These are phyloP conservation scores for Sapria himalayana DNA, from an alignment of 345 rosid genomes.

Conservation along the genomic window DNA sequence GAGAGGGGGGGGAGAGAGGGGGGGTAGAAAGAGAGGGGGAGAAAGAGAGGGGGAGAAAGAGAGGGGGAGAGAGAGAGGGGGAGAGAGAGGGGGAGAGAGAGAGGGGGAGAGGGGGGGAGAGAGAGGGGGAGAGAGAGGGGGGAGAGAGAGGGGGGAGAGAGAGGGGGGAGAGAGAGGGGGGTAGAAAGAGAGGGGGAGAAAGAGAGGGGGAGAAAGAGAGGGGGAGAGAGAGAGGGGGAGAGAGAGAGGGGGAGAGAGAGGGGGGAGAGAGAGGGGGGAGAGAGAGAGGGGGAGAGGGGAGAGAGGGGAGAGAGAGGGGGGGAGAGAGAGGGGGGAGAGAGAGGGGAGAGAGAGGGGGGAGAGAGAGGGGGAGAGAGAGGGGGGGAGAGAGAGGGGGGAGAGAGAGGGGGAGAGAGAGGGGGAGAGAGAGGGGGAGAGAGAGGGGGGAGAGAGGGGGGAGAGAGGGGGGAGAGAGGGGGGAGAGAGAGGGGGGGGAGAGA, in stretches of 20 bases:
- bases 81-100: too few species aligned
- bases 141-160: neutral
- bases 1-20: too few species aligned
- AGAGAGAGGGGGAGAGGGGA: neutral
- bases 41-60: too few species aligned
- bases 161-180: conserved; percentile 4
- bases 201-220: neutral
- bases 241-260: neutral
- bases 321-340: neutral
- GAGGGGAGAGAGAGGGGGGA: neutral
- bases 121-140: neutral
- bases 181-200: conserved; percentile 1
- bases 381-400: neutral
- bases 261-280: neutral
- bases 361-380: neutral
- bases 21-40: too few species aligned
- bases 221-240: neutral
- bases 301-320: neutral
- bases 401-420: too few species aligned
- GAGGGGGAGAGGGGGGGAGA: neutral
- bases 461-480: too few species aligned
- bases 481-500: too few species aligned
- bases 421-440: too few species aligned
- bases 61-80: too few species aligned
- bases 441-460: too few species aligned